Evolutionary conservation across 73 alveolate genomes (phyloP), one percentile per base, ranked within the genome.

Genomic region (Halteria grandinella): DNA sequence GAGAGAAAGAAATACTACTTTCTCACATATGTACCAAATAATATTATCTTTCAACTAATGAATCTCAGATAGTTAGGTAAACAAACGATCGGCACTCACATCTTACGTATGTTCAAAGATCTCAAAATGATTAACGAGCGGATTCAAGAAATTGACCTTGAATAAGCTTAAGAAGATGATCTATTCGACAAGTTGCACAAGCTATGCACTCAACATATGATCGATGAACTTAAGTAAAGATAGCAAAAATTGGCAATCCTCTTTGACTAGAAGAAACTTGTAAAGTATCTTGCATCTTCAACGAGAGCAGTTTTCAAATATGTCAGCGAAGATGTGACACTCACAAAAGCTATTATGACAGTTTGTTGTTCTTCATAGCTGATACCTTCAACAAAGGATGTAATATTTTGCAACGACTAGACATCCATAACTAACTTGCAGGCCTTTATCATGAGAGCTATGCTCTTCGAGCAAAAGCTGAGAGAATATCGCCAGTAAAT

Each of bases 11-110:
- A 36, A 3, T 36, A 24, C 29, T 60, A 60, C 43, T 60, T 60
- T 31, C 28, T 60, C 10, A 60, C 37, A 21, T 60, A 60, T 60
- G 59, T 60, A 8, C 77, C 77, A 6, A 60, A 60, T 37, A 28
- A 60, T 3, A 3, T 60, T 4, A 49, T 60, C 1, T 55, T 59
- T 2, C 10, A 32, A 15, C 27, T 60, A 32, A 57, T 12, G n/a
- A n/a, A n/a, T n/a, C n/a, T n/a, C n/a, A n/a, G n/a, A n/a, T n/a
- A n/a, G n/a, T n/a, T n/a, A n/a, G n/a, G n/a, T n/a, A n/a, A n/a
- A n/a, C n/a, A n/a, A n/a, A n/a, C n/a, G n/a, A n/a, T n/a, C n/a
- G n/a, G n/a, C n/a, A n/a, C n/a, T n/a, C n/a, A n/a, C n/a, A n/a
- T n/a, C n/a, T n/a, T n/a, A n/a, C n/a, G n/a, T n/a, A n/a, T n/a